phyloP scores from a whole-genome alignment of 129 eudicot species.

The Flaveria sonorensis region DNA sequence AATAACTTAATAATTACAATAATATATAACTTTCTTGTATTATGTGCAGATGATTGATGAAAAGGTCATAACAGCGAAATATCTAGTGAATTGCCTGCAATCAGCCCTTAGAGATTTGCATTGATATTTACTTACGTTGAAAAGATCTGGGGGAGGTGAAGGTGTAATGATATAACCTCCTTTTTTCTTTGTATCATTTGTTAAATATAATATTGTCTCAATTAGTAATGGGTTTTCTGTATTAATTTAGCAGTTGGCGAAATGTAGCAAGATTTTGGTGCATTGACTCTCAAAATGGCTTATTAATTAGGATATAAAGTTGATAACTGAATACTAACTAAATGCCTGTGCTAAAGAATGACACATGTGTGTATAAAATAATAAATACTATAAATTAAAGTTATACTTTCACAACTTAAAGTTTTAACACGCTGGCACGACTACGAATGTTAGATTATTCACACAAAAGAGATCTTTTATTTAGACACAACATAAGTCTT shows the following conservation, averaged over 20 bases:
- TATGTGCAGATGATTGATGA: constrained; percentile 34
- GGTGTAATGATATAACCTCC: constrained; percentile 6
- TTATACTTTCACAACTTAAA: no score
- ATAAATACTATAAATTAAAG: no score
- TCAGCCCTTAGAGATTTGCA: constrained; percentile 21
- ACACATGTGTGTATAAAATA: no score
- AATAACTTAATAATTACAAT: background rate
- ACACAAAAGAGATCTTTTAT: no score
- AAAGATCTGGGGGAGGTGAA: constrained; percentile 13
- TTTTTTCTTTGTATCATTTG: constrained; percentile 20
- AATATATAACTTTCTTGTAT: background rate
- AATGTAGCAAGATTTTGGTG: constrained; percentile 7
- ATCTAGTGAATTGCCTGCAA: constrained; percentile 30
- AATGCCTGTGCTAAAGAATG: no score
- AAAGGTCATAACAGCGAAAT: constrained; percentile 17
- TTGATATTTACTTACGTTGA: constrained; percentile 14
- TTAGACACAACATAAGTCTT: no score
- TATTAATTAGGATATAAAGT: no score
- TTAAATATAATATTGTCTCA: constrained; percentile 5
- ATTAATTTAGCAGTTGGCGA: background rate
- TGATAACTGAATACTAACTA: no score
- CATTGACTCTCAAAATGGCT: background rate
- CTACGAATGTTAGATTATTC: no score
- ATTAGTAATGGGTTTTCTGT: background rate
- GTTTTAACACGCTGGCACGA: no score